Percentiles rank a stretch among this genome's conserved stretches.
phyloP scores from a whole-genome alignment of 2,329 filamentous ascomycete species.

The Alternaria gaisen region DNA sequence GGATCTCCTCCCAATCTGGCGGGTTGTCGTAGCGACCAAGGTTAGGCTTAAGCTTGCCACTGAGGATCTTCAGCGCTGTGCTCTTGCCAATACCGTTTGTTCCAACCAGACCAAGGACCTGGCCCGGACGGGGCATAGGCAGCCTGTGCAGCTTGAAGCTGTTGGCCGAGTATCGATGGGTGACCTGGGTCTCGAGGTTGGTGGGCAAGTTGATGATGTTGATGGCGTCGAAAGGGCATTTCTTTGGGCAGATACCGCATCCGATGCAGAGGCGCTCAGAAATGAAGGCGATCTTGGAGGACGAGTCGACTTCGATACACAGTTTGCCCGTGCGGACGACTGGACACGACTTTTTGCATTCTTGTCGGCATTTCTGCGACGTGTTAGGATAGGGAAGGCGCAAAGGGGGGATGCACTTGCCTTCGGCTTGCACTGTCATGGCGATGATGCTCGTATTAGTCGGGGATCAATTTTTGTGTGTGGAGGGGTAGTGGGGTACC shows the following conservation, averaged over 20 bases:
- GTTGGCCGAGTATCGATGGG: conserved; percentile 98
- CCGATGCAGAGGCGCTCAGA: conserved; percentile 96
- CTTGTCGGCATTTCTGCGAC: conserved; percentile 93
- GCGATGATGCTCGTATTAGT: conserved; percentile 54
- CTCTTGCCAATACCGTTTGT: conserved; percentile 99
- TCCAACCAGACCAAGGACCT: conserved; percentile 94
- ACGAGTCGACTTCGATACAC: conserved; percentile 89
- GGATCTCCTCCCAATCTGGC: conserved; percentile 98
- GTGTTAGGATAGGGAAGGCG: conserved; percentile 33
- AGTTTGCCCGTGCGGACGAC: conserved; percentile 97
- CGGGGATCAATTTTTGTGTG: conserved; percentile 40
- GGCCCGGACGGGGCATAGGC: conserved; percentile 92
- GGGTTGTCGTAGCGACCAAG: conserved; percentile 94
- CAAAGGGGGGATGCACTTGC: conserved; percentile 56
- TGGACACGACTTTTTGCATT: conserved; percentile 98
- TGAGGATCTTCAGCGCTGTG: conserved; percentile 98
- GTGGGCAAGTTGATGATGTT: conserved; percentile 99
- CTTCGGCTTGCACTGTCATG: conserved; percentile 83
- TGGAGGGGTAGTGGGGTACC: conserved; percentile 65
- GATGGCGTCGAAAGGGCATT: conserved; percentile 98
- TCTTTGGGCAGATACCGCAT: conserved; percentile 99
- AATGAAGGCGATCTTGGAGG: conserved; percentile 96
- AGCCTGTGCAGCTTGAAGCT: conserved; percentile 99
- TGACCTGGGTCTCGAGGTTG: conserved; percentile 97
- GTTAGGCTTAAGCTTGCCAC: conserved; percentile 98